A percentile compares a stretch with the other conserved stretches of the same genome.
phyloP scores from a whole-genome alignment of 192 early-diverging fungal species.

The Glomus cerebriforme region DNA sequence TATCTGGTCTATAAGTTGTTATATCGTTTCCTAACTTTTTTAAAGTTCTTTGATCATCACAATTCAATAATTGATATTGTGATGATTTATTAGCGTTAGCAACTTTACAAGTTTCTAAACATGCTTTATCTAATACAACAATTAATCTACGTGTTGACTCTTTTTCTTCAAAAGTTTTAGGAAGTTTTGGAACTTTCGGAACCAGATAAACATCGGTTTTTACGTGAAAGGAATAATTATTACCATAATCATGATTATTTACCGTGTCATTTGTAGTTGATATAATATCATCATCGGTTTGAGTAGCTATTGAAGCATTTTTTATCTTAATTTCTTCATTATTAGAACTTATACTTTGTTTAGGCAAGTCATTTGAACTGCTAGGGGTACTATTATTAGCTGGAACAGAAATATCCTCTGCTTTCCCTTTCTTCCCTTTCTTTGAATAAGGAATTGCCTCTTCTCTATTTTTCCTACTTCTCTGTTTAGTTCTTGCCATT shows the following conservation, averaged over 20 bases:
- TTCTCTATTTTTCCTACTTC: too few relatives aligned
- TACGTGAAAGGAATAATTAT: neutral
- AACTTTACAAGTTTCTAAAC: conserved; percentile 91
- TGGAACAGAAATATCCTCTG: too few relatives aligned
- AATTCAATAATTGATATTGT: conserved; percentile 89
- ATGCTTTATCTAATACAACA: conserved; percentile 89
- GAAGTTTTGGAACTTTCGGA: conserved; percentile 73
- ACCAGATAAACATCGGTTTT: conserved; percentile 54
- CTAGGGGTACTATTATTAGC: too few relatives aligned
- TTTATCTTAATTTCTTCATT: too few relatives aligned
- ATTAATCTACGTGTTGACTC: conserved; percentile 82
- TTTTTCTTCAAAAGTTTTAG: conserved; percentile 76
- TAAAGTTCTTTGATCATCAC: conserved; percentile 94
- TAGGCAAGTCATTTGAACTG: too few relatives aligned
- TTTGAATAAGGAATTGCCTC: too few relatives aligned
- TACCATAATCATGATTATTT: neutral
- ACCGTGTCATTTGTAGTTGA: neutral
- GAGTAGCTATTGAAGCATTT: too few relatives aligned
- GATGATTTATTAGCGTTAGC: conserved; percentile 69
- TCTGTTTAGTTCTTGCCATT: too few relatives aligned
- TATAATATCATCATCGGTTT: neutral
- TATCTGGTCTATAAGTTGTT: conserved; percentile 84
- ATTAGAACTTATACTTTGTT: too few relatives aligned
- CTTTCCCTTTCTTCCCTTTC: too few relatives aligned
- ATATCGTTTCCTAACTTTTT: conserved; percentile 80